Evolutionary conservation across 805 yeast species (phyloP).

Genomic region (Candida boidinii): DNA sequence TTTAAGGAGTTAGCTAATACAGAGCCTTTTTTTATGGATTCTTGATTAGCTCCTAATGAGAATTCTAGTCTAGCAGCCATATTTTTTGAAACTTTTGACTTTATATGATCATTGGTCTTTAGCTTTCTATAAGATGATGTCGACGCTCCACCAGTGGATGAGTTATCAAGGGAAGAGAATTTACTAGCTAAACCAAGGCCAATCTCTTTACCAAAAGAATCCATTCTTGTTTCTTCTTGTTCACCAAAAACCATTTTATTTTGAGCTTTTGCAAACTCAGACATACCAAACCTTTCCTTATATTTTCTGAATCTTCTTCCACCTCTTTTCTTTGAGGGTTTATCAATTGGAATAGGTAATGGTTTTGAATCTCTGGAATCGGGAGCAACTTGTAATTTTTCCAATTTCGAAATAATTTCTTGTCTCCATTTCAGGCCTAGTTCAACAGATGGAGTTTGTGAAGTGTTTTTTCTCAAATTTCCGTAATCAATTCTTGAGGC

Average conservation of each 20-base stretch:
- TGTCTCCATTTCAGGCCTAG: slow-evolving; percentile 50
- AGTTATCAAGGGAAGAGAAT: slow-evolving; percentile 7
- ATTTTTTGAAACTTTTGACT: slow-evolving; percentile 52
- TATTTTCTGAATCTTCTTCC: slow-evolving; percentile 74
- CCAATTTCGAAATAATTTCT: slow-evolving; percentile 58
- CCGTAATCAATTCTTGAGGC: slow-evolving; percentile 72
- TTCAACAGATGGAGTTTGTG: slow-evolving; percentile 15
- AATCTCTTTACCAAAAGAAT: slow-evolving; percentile 69
- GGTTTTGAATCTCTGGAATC: slow-evolving; percentile 60
- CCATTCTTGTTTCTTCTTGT: slow-evolving; percentile 52
- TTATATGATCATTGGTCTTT: slow-evolving; percentile 34
- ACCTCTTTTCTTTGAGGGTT: slow-evolving; percentile 74
- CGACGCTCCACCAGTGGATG: slow-evolving; percentile 6
- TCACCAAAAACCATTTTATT: slow-evolving; percentile 80
- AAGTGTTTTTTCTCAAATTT: slow-evolving; percentile 25
- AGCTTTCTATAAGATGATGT: slow-evolving; percentile 14
- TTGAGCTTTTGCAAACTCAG: slow-evolving; percentile 76
- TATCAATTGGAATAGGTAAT: slow-evolving; percentile 64
- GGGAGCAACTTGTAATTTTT: slow-evolving; percentile 73
- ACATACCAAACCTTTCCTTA: slow-evolving; percentile 72
- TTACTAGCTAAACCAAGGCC: slow-evolving; percentile 69
- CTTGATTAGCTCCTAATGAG: too few relatives aligned
- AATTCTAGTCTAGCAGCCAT: slow-evolving; percentile 40
- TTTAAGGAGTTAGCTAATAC: too few relatives aligned
- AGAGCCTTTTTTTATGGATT: too few relatives aligned